A percentile compares a stretch with the other conserved stretches of the same genome.
Evolutionary conservation across 331 rosid species (phyloP).

Genomic region (Pyracantha coccinea): DNA sequence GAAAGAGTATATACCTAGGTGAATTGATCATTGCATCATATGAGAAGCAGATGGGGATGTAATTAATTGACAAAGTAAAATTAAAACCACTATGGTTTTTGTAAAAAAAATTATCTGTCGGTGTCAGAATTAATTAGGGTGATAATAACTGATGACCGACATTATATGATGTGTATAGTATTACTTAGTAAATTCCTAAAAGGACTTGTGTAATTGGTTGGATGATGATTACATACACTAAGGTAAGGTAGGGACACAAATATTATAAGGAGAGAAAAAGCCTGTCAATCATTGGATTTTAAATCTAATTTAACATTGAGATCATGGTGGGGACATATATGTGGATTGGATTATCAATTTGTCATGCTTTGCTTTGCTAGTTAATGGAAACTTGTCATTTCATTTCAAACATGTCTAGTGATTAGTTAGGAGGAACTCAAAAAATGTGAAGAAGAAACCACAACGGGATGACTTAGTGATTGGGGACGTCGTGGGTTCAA

Average conservation of each 20-base stretch:
- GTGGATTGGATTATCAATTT: background rate
- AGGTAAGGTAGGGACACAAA: background rate
- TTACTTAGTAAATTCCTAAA: background rate
- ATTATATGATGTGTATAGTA: no score
- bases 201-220: background rate
- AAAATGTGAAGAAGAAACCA: background rate
- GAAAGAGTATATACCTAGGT: no score
- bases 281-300: background rate
- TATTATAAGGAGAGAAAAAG: background rate
- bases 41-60: background rate
- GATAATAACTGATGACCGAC: no score
- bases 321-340: background rate
- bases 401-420: background rate
- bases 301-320: background rate
- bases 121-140: background rate
- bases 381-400: background rate
- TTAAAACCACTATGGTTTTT: background rate
- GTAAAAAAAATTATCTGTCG: background rate
- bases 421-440: background rate
- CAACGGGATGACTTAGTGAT: no score
- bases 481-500: no score
- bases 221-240: background rate
- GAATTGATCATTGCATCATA: background rate
- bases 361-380: background rate
- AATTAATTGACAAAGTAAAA: background rate